Conservation (phyloP, 257 asterid species). For the Solanum chiquidenum region DNA sequence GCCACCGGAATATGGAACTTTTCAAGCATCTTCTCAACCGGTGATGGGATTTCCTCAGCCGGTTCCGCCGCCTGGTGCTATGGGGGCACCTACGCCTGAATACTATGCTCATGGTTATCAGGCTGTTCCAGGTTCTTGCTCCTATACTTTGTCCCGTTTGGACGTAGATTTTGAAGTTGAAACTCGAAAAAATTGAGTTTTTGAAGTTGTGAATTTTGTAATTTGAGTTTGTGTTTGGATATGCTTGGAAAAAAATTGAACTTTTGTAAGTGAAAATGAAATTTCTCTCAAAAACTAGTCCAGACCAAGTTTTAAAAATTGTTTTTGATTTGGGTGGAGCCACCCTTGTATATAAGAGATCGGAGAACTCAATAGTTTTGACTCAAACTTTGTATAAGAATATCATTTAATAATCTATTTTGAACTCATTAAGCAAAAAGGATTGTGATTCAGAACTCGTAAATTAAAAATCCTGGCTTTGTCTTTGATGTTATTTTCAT, state of each 20-base stretch:
- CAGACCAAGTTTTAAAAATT: too few relatives aligned
- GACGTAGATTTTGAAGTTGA: background rate
- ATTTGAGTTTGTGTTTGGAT: background rate
- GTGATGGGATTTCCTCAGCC: constrained; percentile 90
- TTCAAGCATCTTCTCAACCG: constrained; percentile 35
- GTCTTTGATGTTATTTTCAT: background rate
- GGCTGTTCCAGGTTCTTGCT: constrained; percentile 56
- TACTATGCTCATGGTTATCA: constrained; percentile 79
- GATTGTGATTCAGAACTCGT: background rate
- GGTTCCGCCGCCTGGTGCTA: constrained; percentile 73
- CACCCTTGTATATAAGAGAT: background rate
- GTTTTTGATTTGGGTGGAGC: background rate
- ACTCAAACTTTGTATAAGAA: background rate
- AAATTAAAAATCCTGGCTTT: background rate
- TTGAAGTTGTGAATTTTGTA: background rate
- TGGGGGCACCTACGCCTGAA: constrained; percentile 25
- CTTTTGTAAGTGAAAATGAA: background rate
- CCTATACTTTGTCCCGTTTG: background rate
- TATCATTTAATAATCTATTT: background rate
- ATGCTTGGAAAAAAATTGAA: background rate
- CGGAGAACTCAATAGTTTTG: background rate
- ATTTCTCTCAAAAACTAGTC: background rate
- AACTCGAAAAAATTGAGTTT: background rate
- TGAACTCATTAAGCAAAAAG: background rate
- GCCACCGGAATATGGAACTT: constrained; percentile 63